Percentiles rank a stretch among this genome's conserved stretches.
These are phyloP conservation scores for Dactylonectria estremocensis DNA, from an alignment of 2,329 filamentous ascomycete species.

Conservation along the genomic window DNA sequence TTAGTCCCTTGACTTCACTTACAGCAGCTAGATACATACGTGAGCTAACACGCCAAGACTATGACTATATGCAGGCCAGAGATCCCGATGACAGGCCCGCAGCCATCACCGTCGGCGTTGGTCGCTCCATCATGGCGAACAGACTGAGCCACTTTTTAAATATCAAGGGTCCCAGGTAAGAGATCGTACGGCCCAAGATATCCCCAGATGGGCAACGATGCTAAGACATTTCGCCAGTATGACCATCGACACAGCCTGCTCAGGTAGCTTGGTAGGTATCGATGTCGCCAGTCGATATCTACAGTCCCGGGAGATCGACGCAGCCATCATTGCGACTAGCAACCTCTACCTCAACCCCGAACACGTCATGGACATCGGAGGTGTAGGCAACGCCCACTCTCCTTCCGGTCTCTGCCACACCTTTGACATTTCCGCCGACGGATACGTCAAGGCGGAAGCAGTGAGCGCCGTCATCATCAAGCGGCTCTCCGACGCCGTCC, in stretches of 20 bases:
- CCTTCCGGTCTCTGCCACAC: conserved; percentile 48
- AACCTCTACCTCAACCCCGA: conserved; percentile 62
- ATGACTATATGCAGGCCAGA: conserved; percentile 54
- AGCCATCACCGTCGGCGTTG: conserved; percentile 51
- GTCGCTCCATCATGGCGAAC: conserved; percentile 61
- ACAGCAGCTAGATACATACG: no score
- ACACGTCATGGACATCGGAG: conserved; percentile 59
- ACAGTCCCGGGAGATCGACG: conserved; percentile 24
- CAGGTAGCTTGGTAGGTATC: conserved; percentile 61
- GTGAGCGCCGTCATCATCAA: conserved; percentile 60
- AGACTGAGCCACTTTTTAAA: conserved; percentile 64
- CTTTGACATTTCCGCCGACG: conserved; percentile 56
- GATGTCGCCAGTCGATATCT: conserved; percentile 56
- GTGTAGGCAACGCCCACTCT: conserved; percentile 55
- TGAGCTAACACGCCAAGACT: conserved; percentile 44
- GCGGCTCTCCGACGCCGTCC: conserved; percentile 58
- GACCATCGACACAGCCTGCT: conserved; percentile 68
- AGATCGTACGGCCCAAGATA: no score
- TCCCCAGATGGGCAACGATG: no score
- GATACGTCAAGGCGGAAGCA: conserved; percentile 64
- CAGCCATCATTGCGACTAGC: conserved; percentile 56
- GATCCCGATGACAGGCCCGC: conserved; percentile 59
- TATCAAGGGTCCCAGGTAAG: conserved; percentile 56
- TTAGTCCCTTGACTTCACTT: no score
- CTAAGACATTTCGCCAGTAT: conserved; percentile 49